Percentiles rank a stretch among this genome's conserved stretches.
Evolutionary conservation across 2,329 filamentous ascomycete species (phyloP).

Genomic region (Stachybotrys chlorohalonatus): DNA sequence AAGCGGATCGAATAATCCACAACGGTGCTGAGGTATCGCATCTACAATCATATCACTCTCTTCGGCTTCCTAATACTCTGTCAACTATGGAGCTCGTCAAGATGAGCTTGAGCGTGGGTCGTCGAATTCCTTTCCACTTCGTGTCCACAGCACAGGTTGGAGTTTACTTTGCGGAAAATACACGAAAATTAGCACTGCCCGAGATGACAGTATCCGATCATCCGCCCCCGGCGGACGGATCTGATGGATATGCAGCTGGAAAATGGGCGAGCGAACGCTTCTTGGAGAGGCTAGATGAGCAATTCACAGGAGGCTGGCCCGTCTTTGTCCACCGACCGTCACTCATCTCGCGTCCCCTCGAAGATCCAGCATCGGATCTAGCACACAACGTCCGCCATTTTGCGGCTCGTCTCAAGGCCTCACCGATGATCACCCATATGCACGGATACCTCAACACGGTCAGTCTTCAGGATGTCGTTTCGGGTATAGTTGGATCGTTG

Average conservation of each 20-base stretch:
- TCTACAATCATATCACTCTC: background rate
- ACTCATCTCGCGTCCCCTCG: background rate
- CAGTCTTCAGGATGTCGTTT: background rate
- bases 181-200: background rate
- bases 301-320: background rate
- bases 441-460: background rate
- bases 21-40: background rate
- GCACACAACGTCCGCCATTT: background rate
- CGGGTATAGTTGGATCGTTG: background rate
- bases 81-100: background rate
- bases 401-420: background rate
- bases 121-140: background rate
- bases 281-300: background rate
- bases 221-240: background rate
- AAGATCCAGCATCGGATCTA: background rate
- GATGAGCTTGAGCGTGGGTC: background rate
- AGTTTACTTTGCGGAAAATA: background rate
- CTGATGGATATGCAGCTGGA: background rate
- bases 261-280: background rate
- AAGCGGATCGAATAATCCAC: background rate
- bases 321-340: background rate
- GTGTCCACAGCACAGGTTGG: background rate
- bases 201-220: background rate
- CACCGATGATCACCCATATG: background rate
- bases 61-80: background rate